Conservation (phyloP, 352 stramenopile species). For the Pythium utonaiense region DNA sequence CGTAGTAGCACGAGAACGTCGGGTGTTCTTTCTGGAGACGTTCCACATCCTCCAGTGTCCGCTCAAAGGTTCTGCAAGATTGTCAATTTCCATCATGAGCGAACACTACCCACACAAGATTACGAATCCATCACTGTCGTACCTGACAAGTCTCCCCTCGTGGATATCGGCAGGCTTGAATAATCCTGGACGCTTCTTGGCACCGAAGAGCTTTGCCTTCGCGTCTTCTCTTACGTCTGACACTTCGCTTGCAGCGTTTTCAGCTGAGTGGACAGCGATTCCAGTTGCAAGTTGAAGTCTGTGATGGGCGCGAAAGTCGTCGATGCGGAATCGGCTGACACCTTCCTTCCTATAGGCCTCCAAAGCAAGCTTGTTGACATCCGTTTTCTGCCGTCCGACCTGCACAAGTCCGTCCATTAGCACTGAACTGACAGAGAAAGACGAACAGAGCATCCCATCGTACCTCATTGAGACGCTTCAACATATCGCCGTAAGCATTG, state of each 20-base stretch:
- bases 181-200: constrained; percentile 58
- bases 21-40: constrained; percentile 53
- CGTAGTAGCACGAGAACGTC: constrained; percentile 59
- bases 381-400: constrained; percentile 52
- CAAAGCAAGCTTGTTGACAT: constrained; percentile 46
- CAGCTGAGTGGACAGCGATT: constrained; percentile 63
- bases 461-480: constrained; percentile 81
- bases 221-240: constrained; percentile 34
- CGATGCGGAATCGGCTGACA: constrained; percentile 62
- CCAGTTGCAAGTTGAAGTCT: constrained; percentile 74
- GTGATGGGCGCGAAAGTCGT: constrained; percentile 84
- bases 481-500: constrained; percentile 72
- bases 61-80: constrained; percentile 60
- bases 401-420: constrained; percentile 10
- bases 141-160: constrained; percentile 45
- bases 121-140: no score
- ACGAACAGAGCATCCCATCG: background rate
- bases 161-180: constrained; percentile 60
- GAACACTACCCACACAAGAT: no score
- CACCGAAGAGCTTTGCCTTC: constrained; percentile 48
- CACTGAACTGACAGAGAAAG: background rate
- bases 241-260: constrained; percentile 25
- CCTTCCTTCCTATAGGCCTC: constrained; percentile 59
- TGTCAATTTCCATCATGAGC: no score
- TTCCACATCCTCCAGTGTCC: constrained; percentile 48